A percentile compares a stretch with the other conserved stretches of the same genome.
Evolutionary conservation across 495 filamentous ascomycete species (phyloP).

Genomic region (Aspergillus funiculosus): DNA sequence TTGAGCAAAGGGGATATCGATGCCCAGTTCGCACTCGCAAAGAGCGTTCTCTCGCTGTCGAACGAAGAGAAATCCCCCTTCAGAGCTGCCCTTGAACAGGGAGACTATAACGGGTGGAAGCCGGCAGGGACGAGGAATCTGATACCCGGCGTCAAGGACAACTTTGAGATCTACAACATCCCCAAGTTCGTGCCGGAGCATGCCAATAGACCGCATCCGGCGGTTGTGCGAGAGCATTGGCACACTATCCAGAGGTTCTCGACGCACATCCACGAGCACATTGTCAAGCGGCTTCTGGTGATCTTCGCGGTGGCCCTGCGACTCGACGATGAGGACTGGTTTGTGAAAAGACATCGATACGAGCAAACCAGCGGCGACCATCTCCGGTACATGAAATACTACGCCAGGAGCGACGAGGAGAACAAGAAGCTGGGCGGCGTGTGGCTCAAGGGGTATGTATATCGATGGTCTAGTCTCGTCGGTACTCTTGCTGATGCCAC

Average conservation of each 20-base stretch:
- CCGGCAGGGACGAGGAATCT: constrained; percentile 21
- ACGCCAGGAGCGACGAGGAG: constrained; percentile 39
- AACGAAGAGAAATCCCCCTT: constrained; percentile 47
- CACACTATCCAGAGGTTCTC: constrained; percentile 45
- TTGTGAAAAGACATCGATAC: constrained; percentile 47
- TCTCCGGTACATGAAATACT: constrained; percentile 53
- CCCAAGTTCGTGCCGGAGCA: constrained; percentile 44
- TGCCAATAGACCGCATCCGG: constrained; percentile 35
- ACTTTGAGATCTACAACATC: constrained; percentile 52
- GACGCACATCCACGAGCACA: constrained; percentile 40
- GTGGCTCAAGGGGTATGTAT: constrained; percentile 30
- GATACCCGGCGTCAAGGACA: constrained; percentile 40
- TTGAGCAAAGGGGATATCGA: constrained; percentile 46
- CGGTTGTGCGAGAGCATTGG: constrained; percentile 33
- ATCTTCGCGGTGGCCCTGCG: constrained; percentile 30
- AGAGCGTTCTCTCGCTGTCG: constrained; percentile 44
- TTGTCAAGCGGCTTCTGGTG: constrained; percentile 43
- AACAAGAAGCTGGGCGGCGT: constrained; percentile 36
- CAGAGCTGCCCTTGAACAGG: constrained; percentile 39
- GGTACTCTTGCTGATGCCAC: background rate
- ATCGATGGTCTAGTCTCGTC: background rate
- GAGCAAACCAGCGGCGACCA: constrained; percentile 41
- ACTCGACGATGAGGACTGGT: constrained; percentile 44
- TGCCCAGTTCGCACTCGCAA: constrained; percentile 47
- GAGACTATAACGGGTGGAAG: constrained; percentile 40